Conservation (phyloP, 345 rosid genomes). For the Tarenaya hassleriana region DNA sequence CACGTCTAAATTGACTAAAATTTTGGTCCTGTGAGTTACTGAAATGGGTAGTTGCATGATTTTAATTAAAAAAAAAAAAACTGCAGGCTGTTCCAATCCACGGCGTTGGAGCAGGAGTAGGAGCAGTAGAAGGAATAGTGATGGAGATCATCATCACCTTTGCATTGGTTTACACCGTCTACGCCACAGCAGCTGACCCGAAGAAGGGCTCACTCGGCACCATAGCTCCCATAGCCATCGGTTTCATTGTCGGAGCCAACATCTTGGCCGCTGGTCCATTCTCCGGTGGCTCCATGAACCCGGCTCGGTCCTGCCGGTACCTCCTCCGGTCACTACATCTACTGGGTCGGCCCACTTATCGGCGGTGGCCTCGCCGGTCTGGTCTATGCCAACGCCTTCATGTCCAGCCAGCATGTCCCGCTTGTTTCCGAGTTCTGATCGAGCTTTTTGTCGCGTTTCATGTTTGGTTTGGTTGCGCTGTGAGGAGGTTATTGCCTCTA, state of each 20-base stretch:
- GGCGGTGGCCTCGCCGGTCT: slow-evolving; percentile 89
- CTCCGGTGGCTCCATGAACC: slow-evolving; percentile 93
- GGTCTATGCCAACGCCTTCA: slow-evolving; percentile 56
- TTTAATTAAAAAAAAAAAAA: no score
- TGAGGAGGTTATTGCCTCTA: no score
- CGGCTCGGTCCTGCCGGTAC: slow-evolving; percentile 73
- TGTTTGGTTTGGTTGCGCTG: not conserved
- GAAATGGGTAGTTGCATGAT: no score
- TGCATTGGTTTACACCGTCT: slow-evolving; percentile 78
- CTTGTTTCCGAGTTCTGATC: slow-evolving; percentile 37
- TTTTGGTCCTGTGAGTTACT: no score
- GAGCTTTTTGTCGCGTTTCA: not conserved
- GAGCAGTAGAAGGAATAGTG: slow-evolving; percentile 65
- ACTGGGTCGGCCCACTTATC: slow-evolving; percentile 83
- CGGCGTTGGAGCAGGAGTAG: slow-evolving; percentile 64
- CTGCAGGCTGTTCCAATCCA: slow-evolving; percentile 60
- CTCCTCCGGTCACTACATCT: slow-evolving; percentile 75
- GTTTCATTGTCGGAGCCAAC: slow-evolving; percentile 92
- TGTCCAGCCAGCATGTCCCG: slow-evolving; percentile 41
- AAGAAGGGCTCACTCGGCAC: slow-evolving; percentile 79
- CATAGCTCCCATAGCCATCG: slow-evolving; percentile 82
- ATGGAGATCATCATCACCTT: slow-evolving; percentile 87
- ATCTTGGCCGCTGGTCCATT: slow-evolving; percentile 86
- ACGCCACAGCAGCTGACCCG: slow-evolving; percentile 88
- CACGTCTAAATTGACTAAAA: no score